A percentile compares a stretch with the other conserved stretches of the same genome.
These are phyloP conservation scores for Penicillium sp. DNA, from an alignment of 2,329 filamentous ascomycete genomes.

Conservation along the genomic window DNA sequence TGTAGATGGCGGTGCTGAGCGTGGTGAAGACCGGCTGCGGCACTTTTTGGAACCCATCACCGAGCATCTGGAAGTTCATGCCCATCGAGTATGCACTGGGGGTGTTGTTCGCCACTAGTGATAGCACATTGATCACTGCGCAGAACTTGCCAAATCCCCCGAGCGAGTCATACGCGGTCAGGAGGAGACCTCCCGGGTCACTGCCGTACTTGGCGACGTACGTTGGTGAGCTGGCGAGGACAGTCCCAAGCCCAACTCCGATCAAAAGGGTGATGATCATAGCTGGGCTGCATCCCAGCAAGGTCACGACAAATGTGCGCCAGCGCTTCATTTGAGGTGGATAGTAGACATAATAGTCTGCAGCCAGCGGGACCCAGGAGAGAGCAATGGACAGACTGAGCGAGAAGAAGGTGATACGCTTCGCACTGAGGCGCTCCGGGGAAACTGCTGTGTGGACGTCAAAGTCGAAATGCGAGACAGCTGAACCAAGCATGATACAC, in stretches of 20 bases:
- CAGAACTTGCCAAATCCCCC: constrained; percentile 43
- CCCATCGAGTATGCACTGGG: constrained; percentile 44
- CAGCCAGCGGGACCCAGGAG: constrained; percentile 32
- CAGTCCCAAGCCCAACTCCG: constrained; percentile 40
- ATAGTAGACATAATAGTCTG: constrained; percentile 45
- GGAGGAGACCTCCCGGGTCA: constrained; percentile 35
- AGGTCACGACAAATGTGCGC: constrained; percentile 37
- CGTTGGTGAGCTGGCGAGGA: constrained; percentile 28
- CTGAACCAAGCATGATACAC: constrained; percentile 38
- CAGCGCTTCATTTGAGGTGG: constrained; percentile 33
- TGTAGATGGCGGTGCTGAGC: constrained; percentile 38
- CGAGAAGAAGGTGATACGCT: constrained; percentile 36
- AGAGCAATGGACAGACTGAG: constrained; percentile 34
- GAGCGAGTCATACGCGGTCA: constrained; percentile 36
- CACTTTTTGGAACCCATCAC: constrained; percentile 33
- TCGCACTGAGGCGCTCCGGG: constrained; percentile 28
- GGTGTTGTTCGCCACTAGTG: constrained; percentile 42
- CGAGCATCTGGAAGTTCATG: constrained; percentile 43
- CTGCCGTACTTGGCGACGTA: constrained; percentile 18
- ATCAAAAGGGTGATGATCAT: constrained; percentile 36
- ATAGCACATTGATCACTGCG: constrained; percentile 40
- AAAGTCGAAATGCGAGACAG: constrained; percentile 36
- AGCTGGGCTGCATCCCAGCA: constrained; percentile 31
- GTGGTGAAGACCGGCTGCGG: constrained; percentile 43
- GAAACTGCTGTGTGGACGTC: constrained; percentile 26